Percentiles rank a stretch among this genome's conserved stretches.
phyloP scores from a whole-genome alignment of 1,284 basidiomycete genomes.

The Psilocybe mexicana region DNA sequence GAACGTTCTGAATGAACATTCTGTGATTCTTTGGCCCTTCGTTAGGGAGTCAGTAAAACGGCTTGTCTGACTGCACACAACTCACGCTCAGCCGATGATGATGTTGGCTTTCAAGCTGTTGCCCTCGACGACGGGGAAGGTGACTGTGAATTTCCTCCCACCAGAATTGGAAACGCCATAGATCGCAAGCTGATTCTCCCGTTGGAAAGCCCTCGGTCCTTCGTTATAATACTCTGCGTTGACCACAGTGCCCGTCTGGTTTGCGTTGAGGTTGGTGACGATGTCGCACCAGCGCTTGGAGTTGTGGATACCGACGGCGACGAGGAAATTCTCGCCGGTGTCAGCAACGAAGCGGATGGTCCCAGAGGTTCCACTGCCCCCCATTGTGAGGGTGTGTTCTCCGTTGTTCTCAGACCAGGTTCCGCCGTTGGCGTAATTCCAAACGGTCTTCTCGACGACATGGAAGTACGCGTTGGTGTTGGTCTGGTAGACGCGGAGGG shows the following conservation, averaged over 20 bases:
- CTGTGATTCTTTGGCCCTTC: no score
- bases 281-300: conserved; percentile 40
- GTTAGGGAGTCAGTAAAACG: no score
- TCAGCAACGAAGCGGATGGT: conserved; percentile 33
- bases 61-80: not conserved
- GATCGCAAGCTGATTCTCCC: conserved; percentile 27
- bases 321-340: conserved; percentile 31
- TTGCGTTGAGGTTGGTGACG: conserved; percentile 26
- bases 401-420: conserved; percentile 29
- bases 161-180: conserved; percentile 22
- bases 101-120: conserved; percentile 14
- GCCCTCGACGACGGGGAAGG: conserved; percentile 27
- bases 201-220: conserved; percentile 10
- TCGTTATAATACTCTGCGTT: conserved; percentile 32
- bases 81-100: conserved; percentile 2
- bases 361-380: conserved; percentile 40
- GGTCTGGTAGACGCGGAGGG: conserved; percentile 30
- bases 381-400: conserved; percentile 30
- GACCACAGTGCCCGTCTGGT: conserved; percentile 28
- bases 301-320: conserved; percentile 40
- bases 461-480: conserved; percentile 31
- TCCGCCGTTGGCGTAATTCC: conserved; percentile 30
- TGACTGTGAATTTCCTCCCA: conserved; percentile 22
- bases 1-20: no score
- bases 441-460: conserved; percentile 35